Evolutionary conservation across 2,329 filamentous ascomycete species (phyloP), one percentile per base, ranked within the genome.

Genomic region (Aplosporella prunicola): DNA sequence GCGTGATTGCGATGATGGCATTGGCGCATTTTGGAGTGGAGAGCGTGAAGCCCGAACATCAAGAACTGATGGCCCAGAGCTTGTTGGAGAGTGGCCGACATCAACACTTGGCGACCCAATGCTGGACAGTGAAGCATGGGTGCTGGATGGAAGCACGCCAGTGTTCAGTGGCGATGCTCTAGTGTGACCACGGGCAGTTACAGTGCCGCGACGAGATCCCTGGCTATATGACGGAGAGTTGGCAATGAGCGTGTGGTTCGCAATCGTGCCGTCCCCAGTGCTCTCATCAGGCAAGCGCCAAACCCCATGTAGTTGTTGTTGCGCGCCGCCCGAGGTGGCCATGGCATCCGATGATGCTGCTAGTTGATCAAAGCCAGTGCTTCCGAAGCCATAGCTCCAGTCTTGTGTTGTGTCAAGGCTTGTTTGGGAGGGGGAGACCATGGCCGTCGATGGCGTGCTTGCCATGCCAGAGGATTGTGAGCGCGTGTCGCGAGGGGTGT

Each of bases 331-430:
- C 11, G 10, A 22, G 8, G 20, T 32, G n/a, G n/a, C n/a, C n/a
- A n/a, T n/a, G 5, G 18, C 5, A 23, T 36, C 34, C 13, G 24
- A 13, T n/a, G 14, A 9, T 13, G 34, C 14, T 17, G 29, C 34
- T 30, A 36, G n/a, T 7, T 16, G 18, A 36, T 36, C 34, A 36
- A 36, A n/a, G n/a, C n/a, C n/a, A n/a, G n/a, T n/a, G n/a, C n/a
- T n/a, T n/a, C n/a, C n/a, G n/a, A n/a, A n/a, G n/a, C n/a, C n/a
- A n/a, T n/a, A 36, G 20, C 13, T 30, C 26, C 25, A 36, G n/a
- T 10, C 20, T 20, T 36, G 34, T 10, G 26, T 23, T 8, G 34
- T 20, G 13, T 36, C 34, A 11, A 36, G 14, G 9, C n/a, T n/a
- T n/a, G 18, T 8, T n/a, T 29, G 13, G 13, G 27, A 9, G 9